phyloP scores from a whole-genome alignment of 1,284 basidiomycete genomes.

The Rhodotorula sp. region DNA sequence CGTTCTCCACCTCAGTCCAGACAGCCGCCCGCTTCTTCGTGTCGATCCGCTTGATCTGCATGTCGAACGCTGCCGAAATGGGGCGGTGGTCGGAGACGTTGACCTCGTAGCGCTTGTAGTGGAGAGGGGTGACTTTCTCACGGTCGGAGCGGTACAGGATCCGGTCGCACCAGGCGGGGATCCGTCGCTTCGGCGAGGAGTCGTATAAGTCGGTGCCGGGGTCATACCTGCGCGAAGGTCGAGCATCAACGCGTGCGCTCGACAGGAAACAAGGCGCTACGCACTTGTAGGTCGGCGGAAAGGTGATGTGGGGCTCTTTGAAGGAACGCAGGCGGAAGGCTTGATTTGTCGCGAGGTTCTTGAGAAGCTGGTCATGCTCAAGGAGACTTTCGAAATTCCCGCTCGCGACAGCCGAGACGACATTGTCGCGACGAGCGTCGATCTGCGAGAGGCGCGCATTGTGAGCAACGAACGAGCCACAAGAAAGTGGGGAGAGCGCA shows the following conservation, averaged over 20 bases:
- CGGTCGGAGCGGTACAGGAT: slow-evolving; percentile 60
- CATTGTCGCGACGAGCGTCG: slow-evolving; percentile 79
- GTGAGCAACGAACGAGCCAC: background rate
- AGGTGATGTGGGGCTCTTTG: slow-evolving; percentile 74
- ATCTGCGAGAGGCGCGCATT: slow-evolving; percentile 52
- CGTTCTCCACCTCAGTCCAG: slow-evolving; percentile 38
- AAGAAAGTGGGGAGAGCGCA: background rate
- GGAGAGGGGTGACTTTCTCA: slow-evolving; percentile 28
- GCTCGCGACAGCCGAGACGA: slow-evolving; percentile 61
- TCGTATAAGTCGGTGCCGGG: slow-evolving; percentile 77
- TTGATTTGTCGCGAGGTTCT: slow-evolving; percentile 85
- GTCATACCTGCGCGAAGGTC: slow-evolving; percentile 58
- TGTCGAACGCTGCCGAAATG: slow-evolving; percentile 68
- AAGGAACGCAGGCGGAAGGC: slow-evolving; percentile 82
- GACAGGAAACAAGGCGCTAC: slow-evolving; percentile 80
- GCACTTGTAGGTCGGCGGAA: slow-evolving; percentile 86
- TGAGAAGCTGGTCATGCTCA: slow-evolving; percentile 80
- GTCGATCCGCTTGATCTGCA: slow-evolving; percentile 64
- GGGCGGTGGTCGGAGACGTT: slow-evolving; percentile 80
- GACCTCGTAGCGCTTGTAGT: slow-evolving; percentile 69
- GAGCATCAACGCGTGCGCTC: slow-evolving; percentile 57
- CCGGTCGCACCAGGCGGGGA: slow-evolving; percentile 98
- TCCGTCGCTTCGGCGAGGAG: slow-evolving; percentile 89
- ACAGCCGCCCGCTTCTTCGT: slow-evolving; percentile 59
- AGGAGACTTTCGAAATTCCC: slow-evolving; percentile 59